phyloP scores from a whole-genome alignment of 2,329 filamentous ascomycete species.

The Blastomyces parvus region DNA sequence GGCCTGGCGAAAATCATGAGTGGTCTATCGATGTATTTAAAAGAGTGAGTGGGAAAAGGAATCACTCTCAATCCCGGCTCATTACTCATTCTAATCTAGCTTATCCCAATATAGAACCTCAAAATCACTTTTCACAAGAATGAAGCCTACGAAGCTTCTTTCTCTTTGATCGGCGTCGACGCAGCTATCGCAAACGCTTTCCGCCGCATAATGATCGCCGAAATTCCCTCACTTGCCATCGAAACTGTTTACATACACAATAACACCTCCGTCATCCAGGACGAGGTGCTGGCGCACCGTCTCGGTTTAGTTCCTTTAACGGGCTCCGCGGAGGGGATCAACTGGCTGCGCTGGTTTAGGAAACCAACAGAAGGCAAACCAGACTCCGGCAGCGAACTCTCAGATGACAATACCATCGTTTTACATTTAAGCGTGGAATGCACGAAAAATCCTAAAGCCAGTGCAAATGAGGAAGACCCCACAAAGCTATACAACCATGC shows the following conservation, averaged over 20 bases:
- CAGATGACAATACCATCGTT: slow-evolving; percentile 79
- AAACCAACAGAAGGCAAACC: slow-evolving; percentile 58
- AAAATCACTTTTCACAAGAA: slow-evolving; percentile 77
- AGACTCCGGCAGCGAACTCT: slow-evolving; percentile 42
- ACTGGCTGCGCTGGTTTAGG: slow-evolving; percentile 73
- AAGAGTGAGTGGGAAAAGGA: slow-evolving; percentile 32
- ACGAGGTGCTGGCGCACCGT: slow-evolving; percentile 86
- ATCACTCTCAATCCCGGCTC: neutral
- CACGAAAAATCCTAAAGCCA: slow-evolving; percentile 64
- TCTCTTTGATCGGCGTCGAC: slow-evolving; percentile 86
- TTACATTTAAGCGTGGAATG: slow-evolving; percentile 71
- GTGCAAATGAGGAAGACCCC: slow-evolving; percentile 66
- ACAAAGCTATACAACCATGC: slow-evolving; percentile 76
- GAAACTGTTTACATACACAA: slow-evolving; percentile 89
- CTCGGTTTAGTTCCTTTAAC: slow-evolving; percentile 85
- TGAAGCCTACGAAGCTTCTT: slow-evolving; percentile 64
- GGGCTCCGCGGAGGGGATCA: slow-evolving; percentile 65
- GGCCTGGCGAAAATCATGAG: slow-evolving; percentile 73
- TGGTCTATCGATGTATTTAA: slow-evolving; percentile 70
- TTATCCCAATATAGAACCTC: slow-evolving; percentile 45
- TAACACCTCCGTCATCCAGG: slow-evolving; percentile 96
- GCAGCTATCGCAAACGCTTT: slow-evolving; percentile 94
- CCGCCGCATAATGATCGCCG: slow-evolving; percentile 87
- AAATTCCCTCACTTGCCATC: slow-evolving; percentile 89
- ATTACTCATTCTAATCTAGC: slow-evolving; percentile 8